phyloP scores from a whole-genome alignment of 495 filamentous ascomycete genomes.

The Cercophora scortea region DNA sequence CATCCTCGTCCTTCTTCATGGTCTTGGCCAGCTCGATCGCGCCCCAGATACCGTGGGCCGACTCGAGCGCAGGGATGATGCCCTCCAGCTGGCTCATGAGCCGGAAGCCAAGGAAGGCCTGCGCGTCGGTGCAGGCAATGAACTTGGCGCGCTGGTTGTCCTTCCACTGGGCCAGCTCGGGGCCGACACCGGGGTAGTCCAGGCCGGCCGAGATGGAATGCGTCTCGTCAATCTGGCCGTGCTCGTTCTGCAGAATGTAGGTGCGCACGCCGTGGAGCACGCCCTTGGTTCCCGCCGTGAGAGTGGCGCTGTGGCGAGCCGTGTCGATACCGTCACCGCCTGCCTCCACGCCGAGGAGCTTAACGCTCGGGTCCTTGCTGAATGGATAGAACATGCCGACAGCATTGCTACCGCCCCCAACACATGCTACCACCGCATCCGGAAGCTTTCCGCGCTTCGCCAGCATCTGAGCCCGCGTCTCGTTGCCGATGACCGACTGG shows the following conservation, averaged over 20 bases:
- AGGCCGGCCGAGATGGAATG: slow-evolving; percentile 96
- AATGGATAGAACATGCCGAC: slow-evolving; percentile 97
- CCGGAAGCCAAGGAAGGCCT: slow-evolving; percentile 86
- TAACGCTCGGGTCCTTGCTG: slow-evolving; percentile 72
- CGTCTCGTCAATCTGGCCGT: slow-evolving; percentile 90
- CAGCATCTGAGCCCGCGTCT: slow-evolving; percentile 85
- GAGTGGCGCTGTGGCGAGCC: slow-evolving; percentile 75
- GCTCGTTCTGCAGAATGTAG: slow-evolving; percentile 83
- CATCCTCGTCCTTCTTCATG: slow-evolving; percentile 78
- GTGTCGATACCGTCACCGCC: slow-evolving; percentile 95
- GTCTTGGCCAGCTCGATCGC: slow-evolving; percentile 85
- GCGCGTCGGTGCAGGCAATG: slow-evolving; percentile 82
- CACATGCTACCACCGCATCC: slow-evolving; percentile 92
- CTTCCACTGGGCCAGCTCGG: slow-evolving; percentile 89
- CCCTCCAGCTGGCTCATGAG: slow-evolving; percentile 80
- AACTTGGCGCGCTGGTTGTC: slow-evolving; percentile 79
- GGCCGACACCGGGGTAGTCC: slow-evolving; percentile 94
- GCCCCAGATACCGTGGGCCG: slow-evolving; percentile 85
- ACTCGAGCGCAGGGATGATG: slow-evolving; percentile 94
- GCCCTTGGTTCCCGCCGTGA: slow-evolving; percentile 80
- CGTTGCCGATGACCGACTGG: slow-evolving; percentile 86
- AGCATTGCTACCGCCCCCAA: slow-evolving; percentile 88
- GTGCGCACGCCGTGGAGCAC: slow-evolving; percentile 94
- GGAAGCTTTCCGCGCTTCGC: slow-evolving; percentile 78
- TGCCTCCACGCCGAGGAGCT: slow-evolving; percentile 88